Conservation (phyloP, 495 filamentous ascomycete genomes). For the Rhizodiscina lignyota region DNA sequence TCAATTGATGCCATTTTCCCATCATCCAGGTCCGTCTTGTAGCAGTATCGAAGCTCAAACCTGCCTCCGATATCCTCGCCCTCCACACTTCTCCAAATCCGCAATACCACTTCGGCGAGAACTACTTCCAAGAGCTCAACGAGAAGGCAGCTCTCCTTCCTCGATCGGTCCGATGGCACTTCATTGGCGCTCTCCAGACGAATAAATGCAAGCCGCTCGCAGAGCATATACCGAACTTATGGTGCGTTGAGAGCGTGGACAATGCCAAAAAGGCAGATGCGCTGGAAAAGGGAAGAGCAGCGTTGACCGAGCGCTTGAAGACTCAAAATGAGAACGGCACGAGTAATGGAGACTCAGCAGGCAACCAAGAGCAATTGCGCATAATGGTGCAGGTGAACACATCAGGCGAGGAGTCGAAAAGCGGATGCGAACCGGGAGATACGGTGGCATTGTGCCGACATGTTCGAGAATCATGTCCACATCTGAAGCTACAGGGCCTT, state of each 20-base stretch:
- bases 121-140: constrained; percentile 84
- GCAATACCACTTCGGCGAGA: constrained; percentile 87
- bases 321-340: constrained; percentile 1
- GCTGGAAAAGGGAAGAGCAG: constrained; percentile 59
- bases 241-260: constrained; percentile 83
- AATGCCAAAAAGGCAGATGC: constrained; percentile 67
- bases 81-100: constrained; percentile 37
- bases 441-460: constrained; percentile 45
- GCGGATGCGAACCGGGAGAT: constrained; percentile 49
- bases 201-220: constrained; percentile 86
- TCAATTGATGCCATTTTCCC: background rate
- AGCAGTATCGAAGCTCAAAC: constrained; percentile 88
- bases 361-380: constrained; percentile 37
- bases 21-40: constrained; percentile 61
- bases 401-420: constrained; percentile 72
- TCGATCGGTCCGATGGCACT: constrained; percentile 73
- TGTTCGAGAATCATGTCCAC: constrained; percentile 51
- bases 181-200: constrained; percentile 80
- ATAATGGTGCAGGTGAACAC: constrained; percentile 93
- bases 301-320: constrained; percentile 16
- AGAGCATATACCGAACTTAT: constrained; percentile 72
- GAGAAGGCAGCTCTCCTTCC: constrained; percentile 75
- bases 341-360: constrained; percentile 12
- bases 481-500: constrained; percentile 58
- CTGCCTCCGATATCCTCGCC: constrained; percentile 70